Evolutionary conservation across 306 rosid species (phyloP).

Genomic region (Spatholobus suberectus): DNA sequence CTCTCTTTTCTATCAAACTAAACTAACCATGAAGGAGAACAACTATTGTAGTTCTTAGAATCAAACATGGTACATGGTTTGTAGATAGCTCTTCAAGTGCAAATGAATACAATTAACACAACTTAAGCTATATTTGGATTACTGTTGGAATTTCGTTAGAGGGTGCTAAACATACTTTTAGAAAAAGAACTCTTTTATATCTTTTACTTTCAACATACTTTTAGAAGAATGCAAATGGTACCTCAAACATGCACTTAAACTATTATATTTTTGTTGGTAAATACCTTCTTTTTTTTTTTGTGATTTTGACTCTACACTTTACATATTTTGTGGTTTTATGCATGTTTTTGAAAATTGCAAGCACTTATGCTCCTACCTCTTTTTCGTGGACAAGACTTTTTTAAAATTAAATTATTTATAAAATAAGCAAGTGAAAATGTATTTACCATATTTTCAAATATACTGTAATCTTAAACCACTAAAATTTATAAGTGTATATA

Average conservation of each 20-base stretch:
- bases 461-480: background rate
- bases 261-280: too few relatives aligned
- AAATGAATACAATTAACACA: background rate
- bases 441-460: background rate
- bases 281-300: too few relatives aligned
- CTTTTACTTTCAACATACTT: too few relatives aligned
- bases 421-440: background rate
- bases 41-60: background rate
- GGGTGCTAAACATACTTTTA: too few relatives aligned
- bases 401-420: background rate
- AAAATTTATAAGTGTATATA: background rate
- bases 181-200: too few relatives aligned
- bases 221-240: too few relatives aligned
- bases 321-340: background rate
- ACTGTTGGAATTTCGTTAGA: too few relatives aligned
- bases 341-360: background rate
- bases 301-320: background rate
- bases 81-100: background rate
- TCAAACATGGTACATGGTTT: background rate
- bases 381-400: background rate
- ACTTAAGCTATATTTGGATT: too few relatives aligned
- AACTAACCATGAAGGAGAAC: too few relatives aligned
- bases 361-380: background rate
- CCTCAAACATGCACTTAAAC: too few relatives aligned
- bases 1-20: too few relatives aligned